A percentile compares a stretch with the other conserved stretches of the same genome.
These are phyloP conservation scores for Angomonas deanei DNA, from an alignment of 208 protist species.

Conservation along the genomic window DNA sequence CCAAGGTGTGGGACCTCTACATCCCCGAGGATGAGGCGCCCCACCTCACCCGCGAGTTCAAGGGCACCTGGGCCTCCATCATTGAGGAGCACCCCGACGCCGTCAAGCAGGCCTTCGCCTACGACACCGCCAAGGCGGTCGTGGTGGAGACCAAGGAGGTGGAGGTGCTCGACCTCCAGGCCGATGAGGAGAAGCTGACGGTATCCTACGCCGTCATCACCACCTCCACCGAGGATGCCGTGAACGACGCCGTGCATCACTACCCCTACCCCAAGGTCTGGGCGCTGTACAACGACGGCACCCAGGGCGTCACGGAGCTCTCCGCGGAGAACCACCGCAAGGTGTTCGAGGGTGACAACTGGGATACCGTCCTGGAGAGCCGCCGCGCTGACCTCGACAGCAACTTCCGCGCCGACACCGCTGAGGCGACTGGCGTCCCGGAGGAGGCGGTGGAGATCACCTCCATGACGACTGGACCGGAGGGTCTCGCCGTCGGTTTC, in stretches of 20 bases:
- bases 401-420: constrained; percentile 29
- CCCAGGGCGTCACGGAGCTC: constrained; percentile 5
- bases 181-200: constrained; percentile 18
- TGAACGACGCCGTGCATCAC: constrained; percentile 7
- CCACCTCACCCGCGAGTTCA: constrained; percentile 18
- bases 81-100: constrained; percentile 12
- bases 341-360: constrained; percentile 42
- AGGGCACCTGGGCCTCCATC: constrained; percentile 30
- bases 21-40: constrained; percentile 18
- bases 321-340: constrained; percentile 13
- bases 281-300: constrained; percentile 17
- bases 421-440: constrained; percentile 29
- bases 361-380: constrained; percentile 38
- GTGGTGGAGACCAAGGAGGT: constrained; percentile 15
- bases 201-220: constrained; percentile 29
- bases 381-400: constrained; percentile 42
- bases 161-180: constrained; percentile 16
- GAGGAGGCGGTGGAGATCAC: constrained; percentile 11
- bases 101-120: constrained; percentile 28
- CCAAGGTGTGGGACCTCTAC: constrained; percentile 48
- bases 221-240: constrained; percentile 3
- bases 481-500: constrained; percentile 21
- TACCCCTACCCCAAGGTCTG: constrained; percentile 24
- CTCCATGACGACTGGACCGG: constrained; percentile 12
- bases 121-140: constrained; percentile 31